Evolutionary conservation across 192 early-diverging fungal genomes (phyloP).

Genomic region (Backusella circina): DNA sequence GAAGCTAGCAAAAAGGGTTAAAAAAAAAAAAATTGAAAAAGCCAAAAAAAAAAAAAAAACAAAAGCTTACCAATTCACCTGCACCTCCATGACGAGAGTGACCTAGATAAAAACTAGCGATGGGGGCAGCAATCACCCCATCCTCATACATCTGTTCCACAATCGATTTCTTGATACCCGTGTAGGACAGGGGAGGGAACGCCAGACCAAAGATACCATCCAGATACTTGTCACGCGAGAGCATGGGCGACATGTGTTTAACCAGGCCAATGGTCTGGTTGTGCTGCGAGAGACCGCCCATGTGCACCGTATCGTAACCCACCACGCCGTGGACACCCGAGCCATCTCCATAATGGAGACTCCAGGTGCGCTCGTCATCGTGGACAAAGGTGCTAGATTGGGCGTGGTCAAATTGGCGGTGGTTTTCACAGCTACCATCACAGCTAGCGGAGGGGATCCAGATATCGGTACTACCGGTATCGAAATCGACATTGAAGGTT

Average conservation of each 20-base stretch:
- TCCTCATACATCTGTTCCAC: slow-evolving; percentile 15
- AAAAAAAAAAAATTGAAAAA: not conserved
- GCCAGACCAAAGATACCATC: slow-evolving; percentile 70
- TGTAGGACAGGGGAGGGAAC: slow-evolving; percentile 38
- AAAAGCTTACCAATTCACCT: slow-evolving; percentile 35
- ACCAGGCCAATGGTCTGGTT: slow-evolving; percentile 64
- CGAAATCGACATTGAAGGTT: slow-evolving; percentile 63
- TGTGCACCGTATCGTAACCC: slow-evolving; percentile 47
- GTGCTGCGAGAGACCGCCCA: slow-evolving; percentile 50
- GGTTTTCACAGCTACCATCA: slow-evolving; percentile 12
- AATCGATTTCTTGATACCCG: slow-evolving; percentile 8
- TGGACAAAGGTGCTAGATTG: slow-evolving; percentile 21
- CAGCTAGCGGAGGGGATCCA: slow-evolving; percentile 50
- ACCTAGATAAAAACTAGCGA: slow-evolving; percentile 29
- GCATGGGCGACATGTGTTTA: slow-evolving; percentile 49
- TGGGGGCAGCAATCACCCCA: slow-evolving; percentile 10
- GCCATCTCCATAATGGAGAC: slow-evolving; percentile 43
- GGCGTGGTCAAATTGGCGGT: slow-evolving; percentile 21
- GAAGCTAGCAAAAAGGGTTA: slow-evolving; percentile 5
- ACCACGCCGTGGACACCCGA: slow-evolving; percentile 34
- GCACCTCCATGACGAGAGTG: slow-evolving; percentile 38
- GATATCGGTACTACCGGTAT: slow-evolving; percentile 72
- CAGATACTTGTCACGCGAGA: slow-evolving; percentile 51
- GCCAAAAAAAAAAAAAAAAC: not conserved
- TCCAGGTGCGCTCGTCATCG: slow-evolving; percentile 30